phyloP scores from a whole-genome alignment of 31 red algal species.

The Odonthalia washingtoniensis region DNA sequence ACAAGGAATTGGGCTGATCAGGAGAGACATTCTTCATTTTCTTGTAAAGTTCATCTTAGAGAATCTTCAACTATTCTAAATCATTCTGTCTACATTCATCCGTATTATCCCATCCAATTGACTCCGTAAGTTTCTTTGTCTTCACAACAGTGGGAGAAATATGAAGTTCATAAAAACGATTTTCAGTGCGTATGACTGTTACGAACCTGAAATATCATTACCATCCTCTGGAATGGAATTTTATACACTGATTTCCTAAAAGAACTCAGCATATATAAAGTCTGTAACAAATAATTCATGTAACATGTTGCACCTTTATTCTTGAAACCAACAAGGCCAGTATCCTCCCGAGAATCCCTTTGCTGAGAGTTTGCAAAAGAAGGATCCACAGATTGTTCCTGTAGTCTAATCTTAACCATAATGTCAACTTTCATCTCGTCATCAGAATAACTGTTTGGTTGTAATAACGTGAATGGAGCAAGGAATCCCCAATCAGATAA shows the following conservation, averaged over 20 bases:
- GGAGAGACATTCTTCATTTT: conserved; percentile 79
- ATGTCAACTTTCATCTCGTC: conserved; percentile 68
- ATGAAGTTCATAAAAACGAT: conserved; percentile 99
- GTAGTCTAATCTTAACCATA: conserved; percentile 74
- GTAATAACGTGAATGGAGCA: conserved; percentile 61
- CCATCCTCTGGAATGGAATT: too few relatives aligned
- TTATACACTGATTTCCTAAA: conserved; percentile 94
- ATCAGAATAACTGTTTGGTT: conserved; percentile 50
- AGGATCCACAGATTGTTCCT: conserved; percentile 48
- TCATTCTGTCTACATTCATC: conserved; percentile 98
- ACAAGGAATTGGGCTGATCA: conserved; percentile 77
- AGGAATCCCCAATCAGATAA: conserved; percentile 98
- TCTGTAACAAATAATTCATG: conserved; percentile 99
- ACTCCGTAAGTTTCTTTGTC: conserved; percentile 96
- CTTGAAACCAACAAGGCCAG: conserved; percentile 96
- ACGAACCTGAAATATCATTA: conserved; percentile 63
- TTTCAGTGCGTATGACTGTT: conserved; percentile 89
- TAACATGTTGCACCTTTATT: conserved; percentile 99
- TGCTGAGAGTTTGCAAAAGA: conserved; percentile 33
- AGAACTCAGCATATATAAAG: conserved; percentile 90
- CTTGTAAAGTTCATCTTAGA: conserved; percentile 94
- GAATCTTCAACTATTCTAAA: conserved; percentile 96
- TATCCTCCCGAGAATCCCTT: conserved; percentile 91
- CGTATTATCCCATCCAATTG: conserved; percentile 94
- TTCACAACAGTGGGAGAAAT: conserved; percentile 80